Evolutionary conservation across 1,284 basidiomycete genomes (phyloP).

Genomic region (Irpex sp.): DNA sequence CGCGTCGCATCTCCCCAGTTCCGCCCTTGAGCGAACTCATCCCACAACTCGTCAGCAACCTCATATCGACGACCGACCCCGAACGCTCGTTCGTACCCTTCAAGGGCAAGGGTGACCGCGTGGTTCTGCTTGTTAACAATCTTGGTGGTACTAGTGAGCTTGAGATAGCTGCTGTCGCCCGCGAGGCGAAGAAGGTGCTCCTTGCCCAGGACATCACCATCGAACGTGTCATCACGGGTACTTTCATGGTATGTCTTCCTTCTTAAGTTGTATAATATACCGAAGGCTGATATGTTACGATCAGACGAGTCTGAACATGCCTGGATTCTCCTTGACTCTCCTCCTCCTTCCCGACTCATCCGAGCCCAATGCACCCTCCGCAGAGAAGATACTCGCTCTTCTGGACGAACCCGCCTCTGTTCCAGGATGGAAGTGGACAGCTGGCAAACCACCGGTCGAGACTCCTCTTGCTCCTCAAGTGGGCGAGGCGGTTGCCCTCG

Average conservation of each 20-base stretch:
- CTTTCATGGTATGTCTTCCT: slow-evolving; percentile 72
- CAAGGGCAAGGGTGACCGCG: slow-evolving; percentile 48
- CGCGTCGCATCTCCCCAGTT: slow-evolving; percentile 63
- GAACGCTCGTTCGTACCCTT: slow-evolving; percentile 88
- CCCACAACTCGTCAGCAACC: slow-evolving; percentile 62
- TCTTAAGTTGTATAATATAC: too few relatives aligned
- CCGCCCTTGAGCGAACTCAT: slow-evolving; percentile 69
- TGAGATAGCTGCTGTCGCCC: slow-evolving; percentile 70
- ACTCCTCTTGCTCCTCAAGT: slow-evolving; percentile 22
- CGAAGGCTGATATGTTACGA: slow-evolving; percentile 1
- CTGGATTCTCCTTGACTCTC: slow-evolving; percentile 88
- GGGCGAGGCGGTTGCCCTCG: slow-evolving; percentile 13
- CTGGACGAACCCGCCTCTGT: slow-evolving; percentile 73
- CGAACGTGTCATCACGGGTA: slow-evolving; percentile 67
- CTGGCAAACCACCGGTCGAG: slow-evolving; percentile 32
- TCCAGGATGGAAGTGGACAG: slow-evolving; percentile 82
- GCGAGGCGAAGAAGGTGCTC: slow-evolving; percentile 55
- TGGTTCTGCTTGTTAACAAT: slow-evolving; percentile 74
- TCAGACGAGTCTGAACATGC: slow-evolving; percentile 90
- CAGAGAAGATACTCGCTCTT: slow-evolving; percentile 58
- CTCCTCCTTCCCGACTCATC: slow-evolving; percentile 64
- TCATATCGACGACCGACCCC: slow-evolving; percentile 69
- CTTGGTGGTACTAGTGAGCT: slow-evolving; percentile 85
- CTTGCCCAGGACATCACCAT: slow-evolving; percentile 51
- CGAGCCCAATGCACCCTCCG: slow-evolving; percentile 33